A percentile compares a stretch with the other conserved stretches of the same genome.
phyloP scores from a whole-genome alignment of 345 rosid species.

The Pistacia integerrima region DNA sequence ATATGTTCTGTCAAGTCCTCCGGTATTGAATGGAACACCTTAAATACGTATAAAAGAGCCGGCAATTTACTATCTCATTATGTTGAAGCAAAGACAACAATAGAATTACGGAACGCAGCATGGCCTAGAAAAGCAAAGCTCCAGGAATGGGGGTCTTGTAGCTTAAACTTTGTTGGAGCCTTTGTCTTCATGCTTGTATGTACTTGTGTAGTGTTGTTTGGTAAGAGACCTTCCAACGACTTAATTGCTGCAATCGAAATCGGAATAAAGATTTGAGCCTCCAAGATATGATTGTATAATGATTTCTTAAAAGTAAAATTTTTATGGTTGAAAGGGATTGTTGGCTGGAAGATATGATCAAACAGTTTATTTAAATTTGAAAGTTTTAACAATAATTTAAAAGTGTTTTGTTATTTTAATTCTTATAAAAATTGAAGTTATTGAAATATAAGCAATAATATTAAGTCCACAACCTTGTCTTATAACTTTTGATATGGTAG shows the following conservation, averaged over 20 bases:
- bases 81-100: background rate
- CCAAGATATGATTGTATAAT: background rate
- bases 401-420: too few relatives aligned
- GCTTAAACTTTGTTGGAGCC: background rate
- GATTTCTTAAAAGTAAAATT: too few relatives aligned
- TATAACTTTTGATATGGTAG: too few relatives aligned
- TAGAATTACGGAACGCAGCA: background rate
- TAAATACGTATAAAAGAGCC: too few relatives aligned
- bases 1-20: background rate
- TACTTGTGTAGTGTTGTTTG: background rate
- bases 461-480: too few relatives aligned
- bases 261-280: too few relatives aligned
- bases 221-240: background rate
- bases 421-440: too few relatives aligned
- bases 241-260: background rate
- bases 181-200: background rate
- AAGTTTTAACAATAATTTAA: too few relatives aligned
- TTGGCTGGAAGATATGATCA: too few relatives aligned
- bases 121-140: background rate
- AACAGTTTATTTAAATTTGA: too few relatives aligned
- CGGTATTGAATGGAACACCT: background rate
- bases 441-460: too few relatives aligned
- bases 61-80: background rate
- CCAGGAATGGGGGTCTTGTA: background rate
- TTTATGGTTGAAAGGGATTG: too few relatives aligned